Evolutionary conservation across 1,139 yeast genomes (phyloP).

Genomic region (Sugiyamaella japonica): DNA sequence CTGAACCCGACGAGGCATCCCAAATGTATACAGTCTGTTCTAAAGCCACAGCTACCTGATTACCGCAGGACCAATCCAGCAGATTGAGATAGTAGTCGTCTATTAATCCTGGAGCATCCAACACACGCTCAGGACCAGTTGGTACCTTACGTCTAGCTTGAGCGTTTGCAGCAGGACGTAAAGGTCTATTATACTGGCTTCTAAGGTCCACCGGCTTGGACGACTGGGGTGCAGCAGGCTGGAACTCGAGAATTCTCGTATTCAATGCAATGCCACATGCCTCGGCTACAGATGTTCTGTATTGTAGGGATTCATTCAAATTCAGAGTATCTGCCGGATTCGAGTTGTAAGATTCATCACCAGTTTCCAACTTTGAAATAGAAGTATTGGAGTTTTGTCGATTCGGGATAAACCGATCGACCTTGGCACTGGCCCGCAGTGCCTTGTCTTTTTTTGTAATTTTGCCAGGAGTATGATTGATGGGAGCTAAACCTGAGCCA

Average conservation of each 20-base stretch:
- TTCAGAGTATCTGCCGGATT: slow-evolving; percentile 9
- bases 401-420: slow-evolving; percentile 53
- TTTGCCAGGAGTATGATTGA: slow-evolving; percentile 28
- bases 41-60: slow-evolving; percentile 85
- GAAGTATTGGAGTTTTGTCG: slow-evolving; percentile 47
- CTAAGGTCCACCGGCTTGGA: slow-evolving; percentile 56
- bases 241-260: slow-evolving; percentile 81
- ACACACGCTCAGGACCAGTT: slow-evolving; percentile 85
- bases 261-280: slow-evolving; percentile 91
- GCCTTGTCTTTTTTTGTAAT: slow-evolving; percentile 32
- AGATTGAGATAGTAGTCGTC: slow-evolving; percentile 92
- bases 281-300: slow-evolving; percentile 85
- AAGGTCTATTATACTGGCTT: slow-evolving; percentile 43
- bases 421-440: slow-evolving; percentile 35
- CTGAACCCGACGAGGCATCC: slow-evolving; percentile 87
- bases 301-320: slow-evolving; percentile 35
- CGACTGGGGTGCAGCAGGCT: slow-evolving; percentile 82
- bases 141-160: slow-evolving; percentile 68
- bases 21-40: slow-evolving; percentile 85
- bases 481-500: slow-evolving; percentile 30
- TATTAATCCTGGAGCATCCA: slow-evolving; percentile 93
- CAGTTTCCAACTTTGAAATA: slow-evolving; percentile 42
- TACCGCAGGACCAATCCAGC: slow-evolving; percentile 83
- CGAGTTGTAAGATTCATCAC: slow-evolving; percentile 18
- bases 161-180: slow-evolving; percentile 55